Base-by-base conservation (phyloP, 1,139 yeast species). In the Hansenula sp. region DNA sequence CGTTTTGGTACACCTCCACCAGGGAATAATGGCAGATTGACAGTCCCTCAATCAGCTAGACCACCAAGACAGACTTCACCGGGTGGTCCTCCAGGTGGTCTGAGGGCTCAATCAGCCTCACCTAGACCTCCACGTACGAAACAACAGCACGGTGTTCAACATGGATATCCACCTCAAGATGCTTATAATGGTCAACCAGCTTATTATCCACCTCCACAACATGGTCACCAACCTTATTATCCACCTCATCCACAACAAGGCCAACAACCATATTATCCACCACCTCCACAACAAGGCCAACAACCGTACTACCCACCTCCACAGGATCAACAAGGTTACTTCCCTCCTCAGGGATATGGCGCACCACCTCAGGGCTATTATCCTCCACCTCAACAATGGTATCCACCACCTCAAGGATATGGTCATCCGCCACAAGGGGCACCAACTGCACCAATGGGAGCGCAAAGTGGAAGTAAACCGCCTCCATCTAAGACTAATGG, bases 401-500 rank as follows among this genome's bases (percentile, higher is more conserved):
- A 40, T 34, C 52, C 49, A 1, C 49, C 49, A 1, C 46, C 48
- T 17, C 48, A 42, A 31, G 53, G 51, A 5, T 42, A 45, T 41
- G 45, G 48, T 19, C 31, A 39, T 17, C 38, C 35, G 18, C 44
- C 38, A 15, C 38, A n/a, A n/a, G n/a, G n/a, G n/a, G n/a, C 41
- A 17, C 50, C 51, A 25, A 49, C 11, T 31, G 32, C 36, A 17
- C 16, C 18, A 19, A 37, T 42, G 8, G 24, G 36, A 10, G 25
- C 44, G 12, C 40, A 32, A 32, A 7, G 13, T 12, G 31, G 30
- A 21, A 5, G 28, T 11, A 28, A 15, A n/a, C 21, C 8, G 12
- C 24, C n/a, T 4, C 21, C 27, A 18, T 8, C 47, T 29, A 42
- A 44, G 21, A 11, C 44, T 3, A 47, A 45, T 28, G 42, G 50